Percentiles rank a stretch among this genome's conserved stretches.
phyloP scores from a whole-genome alignment of 1,284 basidiomycete genomes.

The Ustilago trichophora region DNA sequence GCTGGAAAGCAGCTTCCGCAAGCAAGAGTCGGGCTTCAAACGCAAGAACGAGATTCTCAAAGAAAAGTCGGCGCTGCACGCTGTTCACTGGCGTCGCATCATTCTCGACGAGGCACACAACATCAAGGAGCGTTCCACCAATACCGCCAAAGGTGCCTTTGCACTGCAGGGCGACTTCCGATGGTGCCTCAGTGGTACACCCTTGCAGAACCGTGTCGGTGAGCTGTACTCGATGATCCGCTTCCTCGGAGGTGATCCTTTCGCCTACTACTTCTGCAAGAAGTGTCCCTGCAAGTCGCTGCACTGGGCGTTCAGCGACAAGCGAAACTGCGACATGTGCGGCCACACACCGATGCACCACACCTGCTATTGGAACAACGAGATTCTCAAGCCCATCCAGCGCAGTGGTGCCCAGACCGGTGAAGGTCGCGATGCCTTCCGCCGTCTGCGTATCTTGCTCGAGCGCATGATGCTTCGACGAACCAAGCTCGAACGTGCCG shows the following conservation, averaged over 20 bases:
- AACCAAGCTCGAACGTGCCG: constrained; percentile 85
- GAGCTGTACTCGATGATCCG: constrained; percentile 92
- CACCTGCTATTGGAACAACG: constrained; percentile 70
- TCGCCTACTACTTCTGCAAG: constrained; percentile 72
- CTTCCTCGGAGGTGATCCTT: constrained; percentile 59
- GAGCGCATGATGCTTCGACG: constrained; percentile 93
- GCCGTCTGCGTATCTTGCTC: constrained; percentile 73
- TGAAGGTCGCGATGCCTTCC: constrained; percentile 62
- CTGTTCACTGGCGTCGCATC: constrained; percentile 84
- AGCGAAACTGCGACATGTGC: constrained; percentile 85
- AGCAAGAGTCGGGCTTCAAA: constrained; percentile 91
- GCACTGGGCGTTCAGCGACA: constrained; percentile 88
- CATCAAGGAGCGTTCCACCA: constrained; percentile 84
- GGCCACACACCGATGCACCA: constrained; percentile 95
- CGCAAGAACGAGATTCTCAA: constrained; percentile 84
- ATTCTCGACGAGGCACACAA: constrained; percentile 95
- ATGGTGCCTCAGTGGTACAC: constrained; percentile 99
- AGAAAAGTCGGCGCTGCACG: constrained; percentile 86
- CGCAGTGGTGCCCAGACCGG: constrained; percentile 55
- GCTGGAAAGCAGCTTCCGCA: constrained; percentile 89
- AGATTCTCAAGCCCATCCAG: constrained; percentile 65
- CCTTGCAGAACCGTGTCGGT: constrained; percentile 81
- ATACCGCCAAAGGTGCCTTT: constrained; percentile 95
- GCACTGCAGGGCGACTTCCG: constrained; percentile 81
- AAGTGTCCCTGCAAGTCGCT: constrained; percentile 84